A percentile compares a stretch with the other conserved stretches of the same genome.
phyloP scores from a whole-genome alignment of 148 eudicot species.

The Talinum fruticosum region DNA sequence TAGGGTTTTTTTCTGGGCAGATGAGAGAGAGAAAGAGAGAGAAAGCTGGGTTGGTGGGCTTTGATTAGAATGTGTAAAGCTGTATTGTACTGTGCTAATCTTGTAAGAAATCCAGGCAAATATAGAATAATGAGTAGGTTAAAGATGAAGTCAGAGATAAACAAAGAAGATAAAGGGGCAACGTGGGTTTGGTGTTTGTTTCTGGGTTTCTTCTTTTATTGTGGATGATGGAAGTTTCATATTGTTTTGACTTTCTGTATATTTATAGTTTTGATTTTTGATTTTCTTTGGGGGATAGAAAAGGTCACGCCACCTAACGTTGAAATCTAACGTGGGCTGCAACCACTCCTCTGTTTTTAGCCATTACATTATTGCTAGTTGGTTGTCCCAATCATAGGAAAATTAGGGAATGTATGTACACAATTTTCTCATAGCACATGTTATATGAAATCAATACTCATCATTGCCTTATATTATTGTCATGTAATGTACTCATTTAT shows the following conservation, averaged over 20 bases:
- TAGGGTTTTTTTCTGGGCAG: neutral
- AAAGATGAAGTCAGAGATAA: neutral
- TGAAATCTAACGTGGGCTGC: conserved; percentile 24
- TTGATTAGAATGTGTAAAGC: neutral
- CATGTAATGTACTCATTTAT: too few species aligned
- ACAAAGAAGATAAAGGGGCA: neutral
- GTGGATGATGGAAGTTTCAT: conserved; percentile 18
- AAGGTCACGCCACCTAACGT: conserved; percentile 24
- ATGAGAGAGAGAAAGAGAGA: neutral
- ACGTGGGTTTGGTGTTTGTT: conserved; percentile 16
- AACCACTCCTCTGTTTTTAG: conserved; percentile 24
- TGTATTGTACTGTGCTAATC: neutral
- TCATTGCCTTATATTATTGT: too few species aligned
- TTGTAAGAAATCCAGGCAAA: neutral
- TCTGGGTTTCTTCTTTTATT: conserved; percentile 1
- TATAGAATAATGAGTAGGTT: too few species aligned
- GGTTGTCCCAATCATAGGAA: neutral
- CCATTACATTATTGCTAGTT: conserved; percentile 2
- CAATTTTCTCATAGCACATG: neutral
- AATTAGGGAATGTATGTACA: neutral
- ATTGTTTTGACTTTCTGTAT: conserved; percentile 14
- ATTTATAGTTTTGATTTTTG: neutral
- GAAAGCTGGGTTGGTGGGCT: conserved; percentile 9
- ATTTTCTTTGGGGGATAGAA: neutral
- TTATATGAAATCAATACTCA: too few species aligned